Evolutionary conservation across 2,329 filamentous ascomycete species (phyloP), one percentile per base, ranked within the genome.

Genomic region (Arthrobotrys megalospora): DNA sequence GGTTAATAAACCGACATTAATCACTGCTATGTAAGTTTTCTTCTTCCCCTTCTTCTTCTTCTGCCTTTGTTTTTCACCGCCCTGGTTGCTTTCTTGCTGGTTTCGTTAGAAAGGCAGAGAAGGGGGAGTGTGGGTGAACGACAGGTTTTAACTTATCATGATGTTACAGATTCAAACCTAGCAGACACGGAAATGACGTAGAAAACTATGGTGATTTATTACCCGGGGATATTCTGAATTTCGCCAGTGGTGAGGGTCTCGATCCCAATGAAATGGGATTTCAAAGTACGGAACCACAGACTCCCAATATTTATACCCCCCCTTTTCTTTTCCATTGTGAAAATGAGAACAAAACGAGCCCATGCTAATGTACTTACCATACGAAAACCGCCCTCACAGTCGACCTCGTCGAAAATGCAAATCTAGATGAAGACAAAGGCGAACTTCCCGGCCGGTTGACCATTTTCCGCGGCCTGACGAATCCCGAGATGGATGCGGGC

Each of bases 231-330:
- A 12, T 53, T 34, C 24, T 53, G 0, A 34, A 53, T 7, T 53
- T 34, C 16, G 50, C 34, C 2, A 24, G 50, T 16, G 50, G 28
- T 10, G 16, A 14, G 3, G 14, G 19, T 5, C 47, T 34, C 28
- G 16, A 11, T 34, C 50, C 24, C 14, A 34, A 34, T 10, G 50
- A 53, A 34, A 8, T 34, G 12, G 50, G 45, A 14, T 24, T 69
- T n/a, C 52, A 69, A 19, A 62, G 66, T 69, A 69, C 12, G 50
- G 36, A 55, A 4, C 5, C 5, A n/a, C n/a, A n/a, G n/a, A n/a
- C 14, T 12, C 8, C 8, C 16, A 38, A 14, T 32, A 12, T 32
- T 21, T n/a, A 32, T 48, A 16, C 16, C 24, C 24, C 5, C 24
- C 5, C 24, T 5, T 28, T 28, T 28, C 24, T 5, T 5, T 5